A percentile compares a stretch with the other conserved stretches of the same genome.
Conservation (phyloP, 257 asterid genomes). For the Scutellaria barbata region DNA sequence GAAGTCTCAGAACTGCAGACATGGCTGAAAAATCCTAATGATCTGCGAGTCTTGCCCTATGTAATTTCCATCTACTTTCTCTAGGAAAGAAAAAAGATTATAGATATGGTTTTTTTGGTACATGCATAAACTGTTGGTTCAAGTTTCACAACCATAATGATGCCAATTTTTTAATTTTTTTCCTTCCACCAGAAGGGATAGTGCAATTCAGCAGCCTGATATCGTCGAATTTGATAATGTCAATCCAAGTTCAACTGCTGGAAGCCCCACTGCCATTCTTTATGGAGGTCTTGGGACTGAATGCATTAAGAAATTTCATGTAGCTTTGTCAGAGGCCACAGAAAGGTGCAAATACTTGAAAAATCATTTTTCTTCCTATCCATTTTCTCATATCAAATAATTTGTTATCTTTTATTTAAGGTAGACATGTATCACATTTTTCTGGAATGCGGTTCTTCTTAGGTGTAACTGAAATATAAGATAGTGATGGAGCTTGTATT, state of each 20-base stretch:
- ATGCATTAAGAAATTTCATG: constrained; percentile 87
- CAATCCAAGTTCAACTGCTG: constrained; percentile 78
- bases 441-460: no score
- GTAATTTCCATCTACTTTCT: no score
- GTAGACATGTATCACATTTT: no score
- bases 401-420: no score
- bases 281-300: constrained; percentile 93
- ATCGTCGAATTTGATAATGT: constrained; percentile 92
- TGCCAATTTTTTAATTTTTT: no score
- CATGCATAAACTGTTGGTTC: no score
- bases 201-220: constrained; percentile 85
- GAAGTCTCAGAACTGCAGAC: constrained; percentile 63
- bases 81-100: no score
- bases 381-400: constrained; percentile 15
- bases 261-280: constrained; percentile 69
- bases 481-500: no score
- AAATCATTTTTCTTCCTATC: constrained; percentile 25
- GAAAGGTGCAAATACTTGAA: constrained; percentile 55
- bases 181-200: constrained; percentile 55
- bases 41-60: constrained; percentile 59
- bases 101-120: no score
- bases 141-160: no score
- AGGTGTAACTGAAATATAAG: no score
- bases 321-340: constrained; percentile 66
- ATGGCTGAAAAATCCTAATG: constrained; percentile 68